Percentiles rank a stretch among this genome's conserved stretches.
Evolutionary conservation across 441 rosid species (phyloP).

Genomic region (Syzygium malaccense): DNA sequence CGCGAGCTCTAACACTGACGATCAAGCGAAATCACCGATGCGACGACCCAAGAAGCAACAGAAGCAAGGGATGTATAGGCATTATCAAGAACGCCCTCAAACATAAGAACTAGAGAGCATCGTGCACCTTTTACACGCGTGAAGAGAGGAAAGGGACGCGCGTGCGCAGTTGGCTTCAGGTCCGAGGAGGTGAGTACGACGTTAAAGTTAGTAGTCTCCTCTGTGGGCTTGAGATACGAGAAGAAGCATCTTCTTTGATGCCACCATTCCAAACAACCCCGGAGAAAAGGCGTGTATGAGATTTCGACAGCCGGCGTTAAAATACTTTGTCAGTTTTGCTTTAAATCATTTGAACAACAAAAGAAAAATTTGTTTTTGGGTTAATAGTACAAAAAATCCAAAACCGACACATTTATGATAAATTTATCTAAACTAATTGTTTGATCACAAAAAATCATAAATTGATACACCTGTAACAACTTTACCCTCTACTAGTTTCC

Average conservation of each 20-base stretch:
- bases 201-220: background rate
- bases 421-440: too few relatives aligned
- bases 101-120: background rate
- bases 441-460: too few relatives aligned
- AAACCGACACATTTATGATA: too few relatives aligned
- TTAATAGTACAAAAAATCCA: too few relatives aligned
- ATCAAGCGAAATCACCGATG: background rate
- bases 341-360: too few relatives aligned
- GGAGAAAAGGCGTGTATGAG: background rate
- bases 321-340: too few relatives aligned
- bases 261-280: background rate
- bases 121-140: background rate
- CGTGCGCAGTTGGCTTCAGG: background rate
- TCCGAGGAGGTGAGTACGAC: background rate
- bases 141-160: background rate
- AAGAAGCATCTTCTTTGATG: background rate
- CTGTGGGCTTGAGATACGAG: background rate
- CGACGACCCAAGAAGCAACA: background rate
- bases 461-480: too few relatives aligned
- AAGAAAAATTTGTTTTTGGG: too few relatives aligned
- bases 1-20: background rate
- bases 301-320: background rate
- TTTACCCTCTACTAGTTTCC: too few relatives aligned
- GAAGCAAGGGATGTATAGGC: background rate
- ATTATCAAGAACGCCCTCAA: background rate